A percentile compares a stretch with the other conserved stretches of the same genome.
phyloP scores from a whole-genome alignment of 768 basidiomycete genomes.

The Tricholoma saponaceum region DNA sequence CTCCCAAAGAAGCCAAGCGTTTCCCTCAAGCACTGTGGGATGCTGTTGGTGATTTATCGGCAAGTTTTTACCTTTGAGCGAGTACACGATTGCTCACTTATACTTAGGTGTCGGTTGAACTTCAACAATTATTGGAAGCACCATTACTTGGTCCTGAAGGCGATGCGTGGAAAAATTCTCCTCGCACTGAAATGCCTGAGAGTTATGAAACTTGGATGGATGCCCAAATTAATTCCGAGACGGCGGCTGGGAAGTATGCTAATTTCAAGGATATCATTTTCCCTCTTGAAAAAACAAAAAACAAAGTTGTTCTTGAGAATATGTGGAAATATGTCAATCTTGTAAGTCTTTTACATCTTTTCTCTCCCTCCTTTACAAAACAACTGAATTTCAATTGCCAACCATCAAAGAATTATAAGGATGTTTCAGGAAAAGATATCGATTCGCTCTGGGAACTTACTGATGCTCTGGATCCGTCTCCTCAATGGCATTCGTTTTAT shows the following conservation, averaged over 20 bases:
- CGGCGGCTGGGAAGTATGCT: conserved; percentile 46
- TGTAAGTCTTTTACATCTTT: conserved; percentile 31
- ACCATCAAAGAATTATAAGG: conserved; percentile 51
- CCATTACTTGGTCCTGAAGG: conserved; percentile 57
- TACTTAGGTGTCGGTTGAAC: conserved; percentile 55
- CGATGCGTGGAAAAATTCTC: conserved; percentile 44
- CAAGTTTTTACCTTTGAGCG: conserved; percentile 25
- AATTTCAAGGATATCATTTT: conserved; percentile 53
- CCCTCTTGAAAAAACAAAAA: conserved; percentile 56
- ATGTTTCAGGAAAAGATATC: conserved; percentile 46
- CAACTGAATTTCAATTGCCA: not conserved
- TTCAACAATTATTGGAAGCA: conserved; percentile 61
- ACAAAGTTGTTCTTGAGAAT: conserved; percentile 43
- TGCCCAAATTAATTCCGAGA: conserved; percentile 58
- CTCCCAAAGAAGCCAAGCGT: conserved; percentile 66
- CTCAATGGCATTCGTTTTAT: conserved; percentile 56
- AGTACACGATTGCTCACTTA: not conserved
- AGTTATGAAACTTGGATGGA: conserved; percentile 65
- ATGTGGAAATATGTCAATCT: conserved; percentile 65
- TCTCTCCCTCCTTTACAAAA: conserved; percentile 7
- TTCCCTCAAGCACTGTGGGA: conserved; percentile 82
- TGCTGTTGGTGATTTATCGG: conserved; percentile 77
- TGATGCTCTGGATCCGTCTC: conserved; percentile 43
- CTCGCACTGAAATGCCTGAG: conserved; percentile 48
- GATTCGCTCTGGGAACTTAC: conserved; percentile 64